Conservation (phyloP, 1,139 yeast species). For the Saccharomycopsis hybrid region DNA sequence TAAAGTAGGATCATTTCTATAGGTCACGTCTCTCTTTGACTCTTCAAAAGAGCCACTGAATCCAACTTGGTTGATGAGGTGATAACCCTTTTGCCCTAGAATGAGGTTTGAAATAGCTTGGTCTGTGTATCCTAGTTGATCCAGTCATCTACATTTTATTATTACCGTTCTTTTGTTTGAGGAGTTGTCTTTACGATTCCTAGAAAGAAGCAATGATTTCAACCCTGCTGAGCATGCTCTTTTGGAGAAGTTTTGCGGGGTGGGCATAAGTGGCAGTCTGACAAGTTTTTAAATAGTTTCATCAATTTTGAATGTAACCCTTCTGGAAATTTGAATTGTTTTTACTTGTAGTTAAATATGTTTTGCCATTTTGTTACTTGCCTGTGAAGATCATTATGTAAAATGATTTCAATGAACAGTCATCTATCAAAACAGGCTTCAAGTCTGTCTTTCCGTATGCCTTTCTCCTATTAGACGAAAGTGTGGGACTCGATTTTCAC, state of each 20-base stretch:
- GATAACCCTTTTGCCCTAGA: constrained; percentile 93
- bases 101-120: constrained; percentile 75
- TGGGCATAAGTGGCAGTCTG: constrained; percentile 99
- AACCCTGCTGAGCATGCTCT: constrained; percentile 81
- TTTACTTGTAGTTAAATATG: no score
- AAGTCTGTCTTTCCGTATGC: no score
- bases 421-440: no score
- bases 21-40: constrained; percentile 99
- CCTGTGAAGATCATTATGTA: no score
- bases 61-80: constrained; percentile 99
- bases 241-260: constrained; percentile 73
- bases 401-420: no score
- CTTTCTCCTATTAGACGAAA: no score
- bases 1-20: constrained; percentile 98
- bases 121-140: constrained; percentile 68
- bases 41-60: constrained; percentile 99
- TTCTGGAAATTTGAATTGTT: no score
- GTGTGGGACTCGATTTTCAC: no score
- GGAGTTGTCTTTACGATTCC: not conserved
- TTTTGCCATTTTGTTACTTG: no score
- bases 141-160: constrained; percentile 59
- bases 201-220: constrained; percentile 98
- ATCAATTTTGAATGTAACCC: no score
- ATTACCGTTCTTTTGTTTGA: constrained; percentile 41
- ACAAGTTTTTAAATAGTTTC: constrained; percentile 53